Evolutionary conservation across 306 rosid species (phyloP), one percentile per base, ranked within the genome.

Genomic region (Prunus salicina): DNA sequence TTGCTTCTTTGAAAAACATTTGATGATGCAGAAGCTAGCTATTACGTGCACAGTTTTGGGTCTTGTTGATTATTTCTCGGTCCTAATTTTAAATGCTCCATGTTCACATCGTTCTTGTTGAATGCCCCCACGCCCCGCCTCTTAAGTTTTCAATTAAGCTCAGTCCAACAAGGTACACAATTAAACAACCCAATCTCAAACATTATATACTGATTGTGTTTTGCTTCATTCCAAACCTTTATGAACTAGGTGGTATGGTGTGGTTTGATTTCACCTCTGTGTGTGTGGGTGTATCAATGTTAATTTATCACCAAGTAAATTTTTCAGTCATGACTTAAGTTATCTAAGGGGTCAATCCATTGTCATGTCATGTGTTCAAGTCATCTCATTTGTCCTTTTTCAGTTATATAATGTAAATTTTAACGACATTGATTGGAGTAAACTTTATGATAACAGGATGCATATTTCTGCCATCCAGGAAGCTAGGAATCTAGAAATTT

Each of bases 401-500:
- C 30, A 63, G n/a, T 71, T 55, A 1, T 67, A 49, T 57, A 50
- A 32, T 50, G 43, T 46, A 67, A 24, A 15, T 60, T 19, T 58
- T 22, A 20, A 55, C 30, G 34, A 45, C 74, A 75, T 79, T 72
- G 76, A 63, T 53, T 73, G 30, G 51, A 32, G 38, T 84, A 6
- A 56, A 25, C 25, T 58, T 68, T 55, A 25, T 81, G 72, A 20
- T 74, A 22, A 51, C 81, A 94, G 98, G 81, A 80, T 67, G 83
- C 83, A 87, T 72, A 76, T 89, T 55, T 67, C 87, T 73, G 85
- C 82, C 74, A 82, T 95, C 62, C 56, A 73, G 61, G 86, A 84
- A 79, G 92, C 91, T 60, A 81, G 71, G 82, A 83, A 41, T 41
- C 80, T 63, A n/a, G 93, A 89, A 81, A 4, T 32, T 32, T 32